These are phyloP conservation scores for Pulicaria dysenterica DNA, from an alignment of 129 eudicot species.

Conservation along the genomic window DNA sequence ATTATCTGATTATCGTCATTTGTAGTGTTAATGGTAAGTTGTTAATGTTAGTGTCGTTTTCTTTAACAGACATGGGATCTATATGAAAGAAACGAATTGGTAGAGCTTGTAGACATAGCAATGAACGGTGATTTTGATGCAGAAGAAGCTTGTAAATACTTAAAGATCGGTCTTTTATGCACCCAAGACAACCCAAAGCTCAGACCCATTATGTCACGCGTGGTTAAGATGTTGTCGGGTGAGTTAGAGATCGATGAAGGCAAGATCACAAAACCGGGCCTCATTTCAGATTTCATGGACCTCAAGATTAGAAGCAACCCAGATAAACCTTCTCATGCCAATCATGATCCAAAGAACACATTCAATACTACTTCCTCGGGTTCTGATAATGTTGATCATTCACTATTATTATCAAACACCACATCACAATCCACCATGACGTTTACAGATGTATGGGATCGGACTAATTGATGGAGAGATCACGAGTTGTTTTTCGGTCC, in stretches of 20 bases:
- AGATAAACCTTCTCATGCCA: constrained; percentile 25
- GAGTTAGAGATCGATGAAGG: constrained; percentile 38
- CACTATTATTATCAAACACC: constrained; percentile 45
- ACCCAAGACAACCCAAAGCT: constrained; percentile 89
- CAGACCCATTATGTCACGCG: constrained; percentile 85
- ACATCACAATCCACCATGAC: constrained; percentile 66
- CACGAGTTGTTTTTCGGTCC: not conserved
- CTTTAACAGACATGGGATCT: constrained; percentile 72
- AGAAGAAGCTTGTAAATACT: constrained; percentile 76
- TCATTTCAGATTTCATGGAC: constrained; percentile 90
- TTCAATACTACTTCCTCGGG: constrained; percentile 47
- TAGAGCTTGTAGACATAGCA: constrained; percentile 58
- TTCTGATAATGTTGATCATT: constrained; percentile 41
- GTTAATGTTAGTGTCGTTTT: too few species aligned
- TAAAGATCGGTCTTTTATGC: constrained; percentile 89
- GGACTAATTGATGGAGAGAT: constrained; percentile 29
- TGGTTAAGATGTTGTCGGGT: constrained; percentile 76
- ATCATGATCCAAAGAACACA: constrained; percentile 27
- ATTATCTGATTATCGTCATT: not conserved
- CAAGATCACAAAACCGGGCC: constrained; percentile 74
- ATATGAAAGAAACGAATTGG: constrained; percentile 62
- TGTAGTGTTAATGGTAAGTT: not conserved
- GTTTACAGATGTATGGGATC: constrained; percentile 59
- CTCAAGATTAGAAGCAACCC: constrained; percentile 59
- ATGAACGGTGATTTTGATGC: constrained; percentile 68